Evolutionary conservation across 1,284 basidiomycete species (phyloP), one percentile per base, ranked within the genome.

Genomic region (Limonomyces culmigenus): DNA sequence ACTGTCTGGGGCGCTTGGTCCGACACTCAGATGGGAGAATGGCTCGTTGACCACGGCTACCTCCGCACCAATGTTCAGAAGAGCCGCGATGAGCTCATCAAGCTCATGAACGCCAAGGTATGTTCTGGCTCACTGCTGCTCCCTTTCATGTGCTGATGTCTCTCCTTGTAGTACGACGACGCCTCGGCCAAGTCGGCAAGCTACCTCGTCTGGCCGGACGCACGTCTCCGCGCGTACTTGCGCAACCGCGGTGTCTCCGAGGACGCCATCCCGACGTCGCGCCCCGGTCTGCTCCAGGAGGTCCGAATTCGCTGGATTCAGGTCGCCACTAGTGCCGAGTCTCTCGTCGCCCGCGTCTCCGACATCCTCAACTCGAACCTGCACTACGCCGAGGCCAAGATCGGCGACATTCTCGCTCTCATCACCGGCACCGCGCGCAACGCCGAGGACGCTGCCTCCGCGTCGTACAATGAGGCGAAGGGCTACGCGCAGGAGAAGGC

Each of bases 171-270:
- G 63, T 69, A 67, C 47, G 54, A 45, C 34, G 60, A 65, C 39
- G 52, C 45, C 32, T 47, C 57, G 16, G 48, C 56, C 1, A 59
- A 59, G 27, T 58, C 63, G 5, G 66, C 72, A 3, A 60, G 69
- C 1, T 89, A 87, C 54, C 61, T 89, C 35, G 65, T 69, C n/a
- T 92, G 87, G 87, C 85, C 87, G 12, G 86, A 91, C 47, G 81
- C 87, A 3, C 71, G 86, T 32, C 69, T 92, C 20, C 78, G 87
- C 37, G 84, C 81, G 1, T 87, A 77, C 52, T 66, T 91, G 19
- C 69, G 84, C 39, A 70, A 79, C 49, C 67, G 70, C 41, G 79
- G 79, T 35, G 47, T 88, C 27, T 62, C 67, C 42, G 84, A 89
- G 47, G 62, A 64, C 14, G 62, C 66, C 39, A 60, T 81, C 31